Conservation (phyloP, 768 basidiomycete genomes). For the Termitomyces sp. region DNA sequence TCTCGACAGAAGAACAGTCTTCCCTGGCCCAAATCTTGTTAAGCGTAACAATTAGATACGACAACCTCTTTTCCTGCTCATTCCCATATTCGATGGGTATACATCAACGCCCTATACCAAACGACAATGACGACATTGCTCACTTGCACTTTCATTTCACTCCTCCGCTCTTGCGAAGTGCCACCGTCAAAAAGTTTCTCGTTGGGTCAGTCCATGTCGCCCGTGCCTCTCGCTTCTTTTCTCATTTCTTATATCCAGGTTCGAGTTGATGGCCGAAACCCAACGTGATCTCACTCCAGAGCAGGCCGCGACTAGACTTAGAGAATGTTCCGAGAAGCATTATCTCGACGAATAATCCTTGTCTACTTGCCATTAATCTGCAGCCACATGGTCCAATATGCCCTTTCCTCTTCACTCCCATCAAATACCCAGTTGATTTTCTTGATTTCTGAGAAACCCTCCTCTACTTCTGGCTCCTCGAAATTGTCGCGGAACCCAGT, state of each 20-base stretch:
- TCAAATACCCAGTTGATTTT: conserved; percentile 78
- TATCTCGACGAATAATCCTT: conserved; percentile 39
- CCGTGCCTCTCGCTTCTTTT: neutral
- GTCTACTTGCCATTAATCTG: conserved; percentile 73
- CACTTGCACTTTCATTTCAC: conserved; percentile 87
- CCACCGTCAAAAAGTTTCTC: conserved; percentile 82
- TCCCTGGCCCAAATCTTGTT: conserved; percentile 69
- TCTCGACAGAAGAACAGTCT: conserved; percentile 54
- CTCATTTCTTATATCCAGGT: conserved; percentile 36
- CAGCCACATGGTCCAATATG: conserved; percentile 81
- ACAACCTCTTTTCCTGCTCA: conserved; percentile 78
- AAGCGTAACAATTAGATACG: conserved; percentile 60
- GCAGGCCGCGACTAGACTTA: conserved; percentile 68
- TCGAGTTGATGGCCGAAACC: conserved; percentile 86
- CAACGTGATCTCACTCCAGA: conserved; percentile 90
- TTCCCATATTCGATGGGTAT: conserved; percentile 96
- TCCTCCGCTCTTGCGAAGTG: conserved; percentile 79
- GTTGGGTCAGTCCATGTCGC: conserved; percentile 59
- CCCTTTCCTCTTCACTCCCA: conserved; percentile 66
- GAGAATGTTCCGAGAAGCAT: conserved; percentile 53
- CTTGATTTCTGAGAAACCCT: conserved; percentile 77
- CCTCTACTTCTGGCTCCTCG: conserved; percentile 59
- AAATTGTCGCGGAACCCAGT: conserved; percentile 51
- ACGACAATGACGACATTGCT: conserved; percentile 48
- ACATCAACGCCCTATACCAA: conserved; percentile 73